These are phyloP conservation scores for Saturnispora zaruensis DNA, from an alignment of 805 yeast genomes.

Conservation along the genomic window DNA sequence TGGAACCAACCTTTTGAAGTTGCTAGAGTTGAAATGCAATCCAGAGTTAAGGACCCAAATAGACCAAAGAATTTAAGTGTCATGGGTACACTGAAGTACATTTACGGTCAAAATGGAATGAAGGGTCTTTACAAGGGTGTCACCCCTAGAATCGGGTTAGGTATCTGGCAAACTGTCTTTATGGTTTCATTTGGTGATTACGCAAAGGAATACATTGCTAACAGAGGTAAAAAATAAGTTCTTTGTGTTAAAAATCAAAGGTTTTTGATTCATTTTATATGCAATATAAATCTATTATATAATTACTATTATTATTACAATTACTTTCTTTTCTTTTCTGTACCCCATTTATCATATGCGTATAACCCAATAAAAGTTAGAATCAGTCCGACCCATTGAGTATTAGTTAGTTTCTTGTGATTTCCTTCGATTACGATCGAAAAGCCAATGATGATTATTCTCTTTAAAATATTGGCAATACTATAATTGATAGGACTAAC, in stretches of 20 bases:
- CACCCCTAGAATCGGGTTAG: conserved; percentile 91
- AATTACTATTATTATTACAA: conserved; percentile 8
- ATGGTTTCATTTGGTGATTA: conserved; percentile 98
- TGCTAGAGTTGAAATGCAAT: conserved; percentile 96
- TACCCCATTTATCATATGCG: conserved; percentile 65
- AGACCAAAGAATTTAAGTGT: conserved; percentile 90
- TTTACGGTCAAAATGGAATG: conserved; percentile 73
- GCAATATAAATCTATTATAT: not conserved
- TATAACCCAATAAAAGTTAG: conserved; percentile 56
- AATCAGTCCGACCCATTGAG: conserved; percentile 44
- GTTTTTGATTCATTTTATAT: not conserved
- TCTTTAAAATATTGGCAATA: conserved; percentile 66
- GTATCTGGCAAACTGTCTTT: conserved; percentile 97
- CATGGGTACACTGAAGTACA: conserved; percentile 66
- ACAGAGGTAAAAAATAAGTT: conserved; percentile 7
- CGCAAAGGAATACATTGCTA: conserved; percentile 64
- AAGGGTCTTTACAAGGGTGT: conserved; percentile 94
- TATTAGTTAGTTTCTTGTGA: conserved; percentile 22
- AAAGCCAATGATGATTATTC: conserved; percentile 61
- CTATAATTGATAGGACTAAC: conserved; percentile 72
- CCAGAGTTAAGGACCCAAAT: conserved; percentile 86
- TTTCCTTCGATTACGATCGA: conserved; percentile 59
- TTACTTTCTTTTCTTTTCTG: conserved; percentile 3
- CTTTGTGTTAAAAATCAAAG: not conserved
- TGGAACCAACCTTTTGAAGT: conserved; percentile 99